Evolutionary conservation across 768 basidiomycete genomes (phyloP).

Genomic region (Mycena haematopus): DNA sequence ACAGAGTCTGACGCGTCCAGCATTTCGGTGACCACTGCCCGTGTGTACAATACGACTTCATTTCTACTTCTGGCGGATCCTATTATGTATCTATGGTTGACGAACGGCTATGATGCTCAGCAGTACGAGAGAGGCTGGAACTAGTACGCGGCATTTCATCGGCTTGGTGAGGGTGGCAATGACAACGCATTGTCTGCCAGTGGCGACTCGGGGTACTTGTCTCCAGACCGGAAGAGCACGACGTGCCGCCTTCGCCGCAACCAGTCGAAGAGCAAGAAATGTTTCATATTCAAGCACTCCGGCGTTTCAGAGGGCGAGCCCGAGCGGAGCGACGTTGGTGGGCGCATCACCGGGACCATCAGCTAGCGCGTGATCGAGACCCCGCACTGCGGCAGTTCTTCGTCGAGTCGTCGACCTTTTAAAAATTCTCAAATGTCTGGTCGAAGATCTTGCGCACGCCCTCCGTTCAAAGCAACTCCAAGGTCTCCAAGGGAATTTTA

Average conservation of each 20-base stretch:
- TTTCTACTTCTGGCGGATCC: neutral
- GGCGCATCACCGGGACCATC: slow-evolving; percentile 30
- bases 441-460: no score
- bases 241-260: slow-evolving; percentile 19
- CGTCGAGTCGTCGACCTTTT: no score
- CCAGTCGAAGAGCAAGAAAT: slow-evolving; percentile 22
- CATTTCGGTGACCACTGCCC: slow-evolving; percentile 24
- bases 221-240: slow-evolving; percentile 20
- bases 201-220: slow-evolving; percentile 25
- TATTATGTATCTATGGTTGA: slow-evolving; percentile 26
- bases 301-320: slow-evolving; percentile 31
- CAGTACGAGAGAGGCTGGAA: slow-evolving; percentile 14
- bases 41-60: slow-evolving; percentile 22
- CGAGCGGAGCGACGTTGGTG: slow-evolving; percentile 30
- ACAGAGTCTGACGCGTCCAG: slow-evolving; percentile 28
- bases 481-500: no score
- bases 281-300: slow-evolving; percentile 18
- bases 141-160: neutral
- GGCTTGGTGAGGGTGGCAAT: neutral
- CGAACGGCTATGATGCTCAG: slow-evolving; percentile 32
- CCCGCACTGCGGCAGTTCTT: no score
- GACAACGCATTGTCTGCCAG: slow-evolving; percentile 18
- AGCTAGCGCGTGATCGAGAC: slow-evolving; percentile 26
- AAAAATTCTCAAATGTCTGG: no score
- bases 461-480: no score